These are phyloP conservation scores for Prunus campanulata DNA, from an alignment of 306 rosid genomes.

Conservation along the genomic window DNA sequence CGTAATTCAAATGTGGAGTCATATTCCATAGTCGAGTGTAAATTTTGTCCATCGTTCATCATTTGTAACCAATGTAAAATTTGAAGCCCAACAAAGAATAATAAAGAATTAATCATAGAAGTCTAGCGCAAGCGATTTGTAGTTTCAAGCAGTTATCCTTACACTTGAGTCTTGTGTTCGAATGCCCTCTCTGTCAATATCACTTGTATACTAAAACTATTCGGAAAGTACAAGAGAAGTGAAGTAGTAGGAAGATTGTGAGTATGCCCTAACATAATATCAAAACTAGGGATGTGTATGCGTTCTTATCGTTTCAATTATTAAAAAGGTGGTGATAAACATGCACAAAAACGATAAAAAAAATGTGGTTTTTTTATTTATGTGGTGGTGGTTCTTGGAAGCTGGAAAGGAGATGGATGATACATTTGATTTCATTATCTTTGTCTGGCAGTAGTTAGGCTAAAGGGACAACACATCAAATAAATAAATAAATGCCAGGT, in stretches of 20 bases:
- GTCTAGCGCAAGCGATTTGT: no score
- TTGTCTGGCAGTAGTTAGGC: conserved; percentile 13
- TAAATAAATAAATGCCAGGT: not conserved
- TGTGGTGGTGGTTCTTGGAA: conserved; percentile 31
- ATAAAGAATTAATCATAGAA: no score
- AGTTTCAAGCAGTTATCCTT: no score
- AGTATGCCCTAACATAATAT: not conserved
- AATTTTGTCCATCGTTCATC: not conserved
- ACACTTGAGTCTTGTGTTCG: no score
- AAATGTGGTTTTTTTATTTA: conserved; percentile 8
- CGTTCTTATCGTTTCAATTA: conserved; percentile 26
- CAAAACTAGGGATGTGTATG: not conserved
- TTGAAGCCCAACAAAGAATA: no score
- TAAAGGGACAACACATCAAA: not conserved
- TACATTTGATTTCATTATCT: conserved; percentile 7
- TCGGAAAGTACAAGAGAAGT: no score
- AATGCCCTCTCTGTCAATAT: accelerated
- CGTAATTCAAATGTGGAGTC: not conserved
- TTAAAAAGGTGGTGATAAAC: not conserved
- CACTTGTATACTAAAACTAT: no score
- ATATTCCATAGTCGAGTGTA: not conserved
- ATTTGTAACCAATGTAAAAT: no score
- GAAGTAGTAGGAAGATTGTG: not conserved
- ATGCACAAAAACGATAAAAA: not conserved
- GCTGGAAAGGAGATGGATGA: conserved; percentile 27